These are phyloP conservation scores for Cardamine resedifolia DNA, from an alignment of 345 rosid genomes.

Conservation along the genomic window DNA sequence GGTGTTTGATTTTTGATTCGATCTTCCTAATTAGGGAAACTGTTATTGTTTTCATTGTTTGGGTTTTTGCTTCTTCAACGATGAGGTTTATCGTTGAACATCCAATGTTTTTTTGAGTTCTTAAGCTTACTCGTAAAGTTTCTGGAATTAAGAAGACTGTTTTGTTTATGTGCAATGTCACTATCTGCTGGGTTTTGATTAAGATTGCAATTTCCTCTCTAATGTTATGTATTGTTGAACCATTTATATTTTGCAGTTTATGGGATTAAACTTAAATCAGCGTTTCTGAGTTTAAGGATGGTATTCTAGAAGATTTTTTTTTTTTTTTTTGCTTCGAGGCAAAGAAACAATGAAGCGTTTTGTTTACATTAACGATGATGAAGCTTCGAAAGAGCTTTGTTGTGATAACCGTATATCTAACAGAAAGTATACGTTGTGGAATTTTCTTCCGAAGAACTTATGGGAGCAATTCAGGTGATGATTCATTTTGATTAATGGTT, in stretches of 20 bases:
- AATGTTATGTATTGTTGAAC: neutral
- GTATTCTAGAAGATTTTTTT: constrained; percentile 21
- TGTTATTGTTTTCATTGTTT: neutral
- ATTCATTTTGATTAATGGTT: constrained; percentile 4
- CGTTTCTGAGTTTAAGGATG: constrained; percentile 30
- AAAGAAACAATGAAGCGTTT: constrained; percentile 69
- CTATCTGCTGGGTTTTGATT: neutral
- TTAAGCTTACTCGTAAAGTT: neutral
- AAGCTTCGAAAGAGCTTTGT: constrained; percentile 65
- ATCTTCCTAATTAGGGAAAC: neutral
- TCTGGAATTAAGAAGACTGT: constrained; percentile 3
- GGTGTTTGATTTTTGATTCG: neutral
- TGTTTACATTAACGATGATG: constrained; percentile 83
- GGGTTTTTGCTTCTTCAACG: constrained; percentile 11
- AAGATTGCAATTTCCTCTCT: neutral
- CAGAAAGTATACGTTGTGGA: constrained; percentile 79
- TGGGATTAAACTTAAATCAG: neutral
- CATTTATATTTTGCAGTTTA: constrained; percentile 4
- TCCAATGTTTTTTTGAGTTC: neutral
- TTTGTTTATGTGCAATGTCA: constrained; percentile 12
- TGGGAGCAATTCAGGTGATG: constrained; percentile 94
- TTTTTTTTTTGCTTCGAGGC: constrained; percentile 26
- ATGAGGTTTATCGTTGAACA: constrained; percentile 14
- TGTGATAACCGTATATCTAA: constrained; percentile 88
- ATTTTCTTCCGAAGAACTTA: constrained; percentile 89